Conservation (phyloP, 2,329 filamentous ascomycete genomes). For the Phialocephala subalpina region DNA sequence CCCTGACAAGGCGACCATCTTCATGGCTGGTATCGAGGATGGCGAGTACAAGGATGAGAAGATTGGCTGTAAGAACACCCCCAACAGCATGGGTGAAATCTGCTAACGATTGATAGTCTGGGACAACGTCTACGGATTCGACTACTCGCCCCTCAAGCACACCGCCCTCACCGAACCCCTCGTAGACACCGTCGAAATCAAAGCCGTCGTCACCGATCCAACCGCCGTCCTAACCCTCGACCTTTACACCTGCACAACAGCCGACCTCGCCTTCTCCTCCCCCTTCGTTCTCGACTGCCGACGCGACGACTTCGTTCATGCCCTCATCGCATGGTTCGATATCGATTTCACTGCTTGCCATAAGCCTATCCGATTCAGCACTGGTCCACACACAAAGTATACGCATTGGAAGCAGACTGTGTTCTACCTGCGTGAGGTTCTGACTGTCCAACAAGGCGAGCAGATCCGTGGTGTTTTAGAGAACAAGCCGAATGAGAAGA, state of each 20-base stretch:
- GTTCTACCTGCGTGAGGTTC: conserved; percentile 93
- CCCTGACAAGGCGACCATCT: conserved; percentile 98
- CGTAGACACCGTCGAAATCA: conserved; percentile 97
- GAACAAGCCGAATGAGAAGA: conserved; percentile 92
- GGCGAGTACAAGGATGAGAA: conserved; percentile 99
- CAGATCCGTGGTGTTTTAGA: conserved; percentile 75
- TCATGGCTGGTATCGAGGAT: conserved; percentile 95
- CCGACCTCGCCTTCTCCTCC: conserved; percentile 83
- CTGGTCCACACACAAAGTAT: conserved; percentile 97
- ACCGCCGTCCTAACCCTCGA: conserved; percentile 86
- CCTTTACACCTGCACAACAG: conserved; percentile 86
- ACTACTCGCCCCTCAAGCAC: conserved; percentile 93
- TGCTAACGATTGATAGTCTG: conserved; percentile 73
- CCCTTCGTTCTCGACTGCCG: conserved; percentile 80
- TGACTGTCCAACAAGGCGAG: conserved; percentile 91
- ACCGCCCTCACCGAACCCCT: conserved; percentile 95
- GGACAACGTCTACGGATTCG: conserved; percentile 99
- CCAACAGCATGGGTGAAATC: neutral
- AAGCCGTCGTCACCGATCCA: conserved; percentile 95
- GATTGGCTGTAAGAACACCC: conserved; percentile 82
- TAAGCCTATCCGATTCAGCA: conserved; percentile 97
- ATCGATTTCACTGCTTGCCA: conserved; percentile 99
- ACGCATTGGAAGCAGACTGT: conserved; percentile 99
- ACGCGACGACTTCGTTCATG: conserved; percentile 94
- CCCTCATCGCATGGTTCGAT: conserved; percentile 98